Conservation (phyloP, 345 rosid genomes). For the Noccaea bulbosa region DNA sequence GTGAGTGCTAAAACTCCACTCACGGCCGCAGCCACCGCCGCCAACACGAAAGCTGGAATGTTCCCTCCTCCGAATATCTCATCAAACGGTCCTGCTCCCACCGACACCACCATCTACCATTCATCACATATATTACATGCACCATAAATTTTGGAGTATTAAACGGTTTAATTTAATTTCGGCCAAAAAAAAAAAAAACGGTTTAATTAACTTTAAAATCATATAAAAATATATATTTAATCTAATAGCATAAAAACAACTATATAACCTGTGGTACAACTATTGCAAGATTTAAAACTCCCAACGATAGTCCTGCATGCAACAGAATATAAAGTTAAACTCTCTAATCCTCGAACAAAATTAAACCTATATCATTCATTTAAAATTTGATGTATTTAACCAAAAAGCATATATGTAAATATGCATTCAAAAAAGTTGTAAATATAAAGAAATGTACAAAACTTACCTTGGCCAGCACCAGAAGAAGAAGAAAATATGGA, state of each 20-base stretch:
- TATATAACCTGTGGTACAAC: conserved; percentile 76
- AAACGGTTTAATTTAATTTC: neutral
- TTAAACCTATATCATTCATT: neutral
- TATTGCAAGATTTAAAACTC: conserved; percentile 77
- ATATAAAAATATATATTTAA: neutral
- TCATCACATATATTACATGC: conserved; percentile 14
- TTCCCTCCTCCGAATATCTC: conserved; percentile 82
- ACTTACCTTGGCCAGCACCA: conserved; percentile 84
- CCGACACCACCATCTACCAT: conserved; percentile 73
- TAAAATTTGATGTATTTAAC: neutral
- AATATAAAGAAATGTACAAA: neutral
- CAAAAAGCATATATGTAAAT: neutral
- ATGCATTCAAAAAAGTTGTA: neutral
- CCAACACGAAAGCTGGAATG: conserved; percentile 66
- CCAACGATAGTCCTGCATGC: conserved; percentile 73
- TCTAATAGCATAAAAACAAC: neutral
- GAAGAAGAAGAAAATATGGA: conserved; percentile 64
- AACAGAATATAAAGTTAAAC: neutral
- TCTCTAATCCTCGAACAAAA: neutral
- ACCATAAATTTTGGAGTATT: too few relatives aligned
- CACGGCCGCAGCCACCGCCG: conserved; percentile 62
- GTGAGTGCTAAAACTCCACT: conserved; percentile 62
- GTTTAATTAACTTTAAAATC: neutral
- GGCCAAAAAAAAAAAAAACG: too few relatives aligned
- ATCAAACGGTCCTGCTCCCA: conserved; percentile 69